A percentile compares a stretch with the other conserved stretches of the same genome.
phyloP scores from a whole-genome alignment of 257 asterid genomes.

The Orobanche coerulescens region DNA sequence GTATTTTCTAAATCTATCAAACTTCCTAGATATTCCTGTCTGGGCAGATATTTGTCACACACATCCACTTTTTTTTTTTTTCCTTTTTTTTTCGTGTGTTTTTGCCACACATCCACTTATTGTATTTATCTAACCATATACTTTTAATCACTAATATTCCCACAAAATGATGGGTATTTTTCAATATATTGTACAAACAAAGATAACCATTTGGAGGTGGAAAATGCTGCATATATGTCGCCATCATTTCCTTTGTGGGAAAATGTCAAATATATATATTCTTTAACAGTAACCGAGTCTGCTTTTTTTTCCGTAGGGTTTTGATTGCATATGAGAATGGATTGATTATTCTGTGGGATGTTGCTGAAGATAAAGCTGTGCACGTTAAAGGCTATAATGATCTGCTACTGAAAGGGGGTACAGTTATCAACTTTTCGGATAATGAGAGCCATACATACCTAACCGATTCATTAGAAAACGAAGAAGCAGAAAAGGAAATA shows the following conservation, averaged over 20 bases:
- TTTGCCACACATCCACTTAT: too few species aligned
- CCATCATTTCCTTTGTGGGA: slow-evolving; percentile 6
- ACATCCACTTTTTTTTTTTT: background rate
- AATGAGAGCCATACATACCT: slow-evolving; percentile 31
- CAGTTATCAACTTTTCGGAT: slow-evolving; percentile 38
- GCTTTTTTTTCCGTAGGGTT: slow-evolving; percentile 46
- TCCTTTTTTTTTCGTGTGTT: background rate
- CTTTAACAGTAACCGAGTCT: too few species aligned
- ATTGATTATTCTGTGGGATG: slow-evolving; percentile 86
- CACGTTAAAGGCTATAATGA: slow-evolving; percentile 61
- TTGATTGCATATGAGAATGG: slow-evolving; percentile 88
- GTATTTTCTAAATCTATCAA: background rate
- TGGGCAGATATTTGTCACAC: background rate
- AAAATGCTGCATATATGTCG: background rate
- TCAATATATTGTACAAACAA: background rate
- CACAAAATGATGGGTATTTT: background rate
- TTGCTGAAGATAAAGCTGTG: slow-evolving; percentile 71
- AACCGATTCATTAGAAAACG: slow-evolving; percentile 40
- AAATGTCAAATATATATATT: too few species aligned
- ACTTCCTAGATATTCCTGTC: background rate
- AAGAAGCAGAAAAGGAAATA: slow-evolving; percentile 75
- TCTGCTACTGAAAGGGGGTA: slow-evolving; percentile 51
- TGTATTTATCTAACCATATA: too few species aligned
- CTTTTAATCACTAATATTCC: too few species aligned
- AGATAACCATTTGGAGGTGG: background rate